Evolutionary conservation across 495 filamentous ascomycete genomes (phyloP), one percentile per base, ranked within the genome.

Genomic region (Aspergillus sclerotiicarbonarius): DNA sequence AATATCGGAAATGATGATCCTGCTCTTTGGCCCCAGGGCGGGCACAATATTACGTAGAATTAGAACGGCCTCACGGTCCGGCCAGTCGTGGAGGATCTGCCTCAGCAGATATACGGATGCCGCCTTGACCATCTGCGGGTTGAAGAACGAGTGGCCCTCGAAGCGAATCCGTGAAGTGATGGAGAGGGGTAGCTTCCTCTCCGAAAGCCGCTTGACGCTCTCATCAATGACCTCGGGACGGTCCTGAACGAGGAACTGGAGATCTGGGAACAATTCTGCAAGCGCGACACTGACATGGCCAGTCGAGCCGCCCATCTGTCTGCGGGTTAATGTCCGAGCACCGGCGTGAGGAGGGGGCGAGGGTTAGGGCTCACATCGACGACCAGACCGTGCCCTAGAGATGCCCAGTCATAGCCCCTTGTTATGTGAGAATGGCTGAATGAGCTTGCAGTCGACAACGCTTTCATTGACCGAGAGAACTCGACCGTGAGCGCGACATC

Each of bases 31-130:
- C 60, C 9, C 59, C 53, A 37, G 69, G 10, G 75, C 72, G 1
- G 74, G 74, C 1, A 75, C 63, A 48, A 76, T 75, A 0, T 41
- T 49, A 4, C 25, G 8, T 3, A 82, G 49, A 32, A 80, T 75
- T 39, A 61, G 63, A 0, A 71, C 47, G 4, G 63, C 69, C 30
- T 75, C 61, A 8, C 61, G 53, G 29, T 82, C 77, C 6, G 71
- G 64, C 61, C 71, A 70, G 54, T 82, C 75, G 60, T 83, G 80
- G 19, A 84, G 57, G 32, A 82, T 71, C 29, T 68, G 59, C 31
- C 80, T 74, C 50, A 81, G 56, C 32, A 82, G 71, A 54, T 83
- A 84, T 10, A 77, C 68, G 45, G 79, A 77, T 8, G 82, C 81
- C 12, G 2, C 37, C 18, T 66, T 62, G 13, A 76, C 62, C 5